Conservation (phyloP, 306 rosid species). For the Sicyos baderoa region DNA sequence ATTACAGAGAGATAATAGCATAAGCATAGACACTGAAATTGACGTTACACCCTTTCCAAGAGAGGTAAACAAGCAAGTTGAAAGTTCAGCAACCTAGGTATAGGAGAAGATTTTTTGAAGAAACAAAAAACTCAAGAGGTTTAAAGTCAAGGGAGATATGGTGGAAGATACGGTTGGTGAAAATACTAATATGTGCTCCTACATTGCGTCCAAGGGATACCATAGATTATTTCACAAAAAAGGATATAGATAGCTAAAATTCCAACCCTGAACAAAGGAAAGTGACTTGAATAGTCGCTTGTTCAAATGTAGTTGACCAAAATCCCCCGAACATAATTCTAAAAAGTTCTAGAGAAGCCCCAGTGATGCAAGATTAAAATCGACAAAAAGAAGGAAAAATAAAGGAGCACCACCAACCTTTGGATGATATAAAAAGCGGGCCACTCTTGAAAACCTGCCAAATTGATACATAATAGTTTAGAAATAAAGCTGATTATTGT, state of each 20-base stretch:
- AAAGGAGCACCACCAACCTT: slow-evolving; percentile 52
- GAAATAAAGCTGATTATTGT: slow-evolving; percentile 16
- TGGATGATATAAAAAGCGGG: slow-evolving; percentile 94
- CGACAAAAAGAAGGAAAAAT: slow-evolving; percentile 10
- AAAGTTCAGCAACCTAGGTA: background rate
- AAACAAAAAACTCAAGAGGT: background rate
- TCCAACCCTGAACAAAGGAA: background rate
- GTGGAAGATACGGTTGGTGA: background rate
- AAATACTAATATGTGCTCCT: background rate
- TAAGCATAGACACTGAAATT: slow-evolving; percentile 7
- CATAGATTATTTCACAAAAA: background rate
- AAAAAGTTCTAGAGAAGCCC: background rate
- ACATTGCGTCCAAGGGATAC: background rate
- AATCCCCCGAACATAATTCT: background rate
- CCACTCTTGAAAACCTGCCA: slow-evolving; percentile 97
- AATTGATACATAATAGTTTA: slow-evolving; percentile 29
- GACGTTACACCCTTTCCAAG: slow-evolving; percentile 12
- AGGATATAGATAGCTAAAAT: slow-evolving; percentile 7
- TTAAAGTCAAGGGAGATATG: background rate
- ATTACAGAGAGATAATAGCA: slow-evolving; percentile 22
- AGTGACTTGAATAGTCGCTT: background rate
- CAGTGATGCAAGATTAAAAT: background rate
- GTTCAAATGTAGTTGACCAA: background rate
- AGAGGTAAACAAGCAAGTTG: background rate
- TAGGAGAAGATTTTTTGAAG: background rate